Base-by-base conservation (phyloP, 768 basidiomycete genomes). In the Suillus plorans region DNA sequence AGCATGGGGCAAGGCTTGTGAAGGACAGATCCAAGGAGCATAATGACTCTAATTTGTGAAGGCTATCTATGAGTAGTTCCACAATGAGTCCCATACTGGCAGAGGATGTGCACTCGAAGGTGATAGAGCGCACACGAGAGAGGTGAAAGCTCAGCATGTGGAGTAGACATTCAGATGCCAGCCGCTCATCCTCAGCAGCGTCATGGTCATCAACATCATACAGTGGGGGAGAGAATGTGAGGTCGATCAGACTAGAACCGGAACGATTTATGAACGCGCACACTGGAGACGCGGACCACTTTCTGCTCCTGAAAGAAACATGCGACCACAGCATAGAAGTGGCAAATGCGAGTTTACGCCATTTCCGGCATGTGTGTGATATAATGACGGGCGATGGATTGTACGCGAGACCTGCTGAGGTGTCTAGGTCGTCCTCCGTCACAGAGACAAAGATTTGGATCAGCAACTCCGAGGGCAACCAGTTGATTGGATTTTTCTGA, bases 381-480 rank as follows among this genome's bases (percentile, higher is more conserved):
- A 85, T 66, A 53, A 75, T 58, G 39, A 84, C 71, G 3, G 82
- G 76, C 16, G 79, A 73, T 44, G 72, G 68, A 65, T 77, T 76
- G 64, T 67, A 75, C 36, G 71, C 60, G 45, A 74, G 66, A 59
- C 71, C 73, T 57, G 69, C 63, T 28, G 62, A 31, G 28, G 69
- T 53, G 53, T 74, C 76, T 31, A 67, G 41, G 62, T 67, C 68
- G 60, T 76, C 73, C 64, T 70, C 68, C 42, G 67, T 59, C 44
- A 70, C 69, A 34, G 76, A 67, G 61, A 76, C 64, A 65, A 86
- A 86, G 60, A 85, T 77, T 8, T 80, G 76, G 45, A 76, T 67
- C 49, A 86, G 78, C 22, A 85, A 71, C 66, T 86, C 85, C 44
- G 77, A 64, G 16, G 85, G 85, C 55, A 86, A 79, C 80, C 82